These are phyloP conservation scores for Aureobasidium sp. DNA, from an alignment of 2,329 filamentous ascomycete genomes.

Conservation along the genomic window DNA sequence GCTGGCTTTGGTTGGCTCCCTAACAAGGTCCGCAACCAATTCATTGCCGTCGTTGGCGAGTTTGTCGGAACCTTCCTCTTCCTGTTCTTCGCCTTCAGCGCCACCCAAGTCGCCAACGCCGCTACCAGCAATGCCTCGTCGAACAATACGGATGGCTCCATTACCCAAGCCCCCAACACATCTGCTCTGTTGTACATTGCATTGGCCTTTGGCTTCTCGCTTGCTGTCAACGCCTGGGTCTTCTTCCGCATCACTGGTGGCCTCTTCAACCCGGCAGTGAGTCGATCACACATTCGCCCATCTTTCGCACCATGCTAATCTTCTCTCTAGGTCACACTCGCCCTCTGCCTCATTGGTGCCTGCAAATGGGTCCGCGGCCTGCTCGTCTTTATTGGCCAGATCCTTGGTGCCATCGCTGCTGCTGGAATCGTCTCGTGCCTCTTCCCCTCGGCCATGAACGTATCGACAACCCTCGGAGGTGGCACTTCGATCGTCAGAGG, in stretches of 20 bases:
- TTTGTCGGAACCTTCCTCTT: slow-evolving; percentile 42
- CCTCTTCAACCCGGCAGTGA: slow-evolving; percentile 30
- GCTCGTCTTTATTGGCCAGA: slow-evolving; percentile 39
- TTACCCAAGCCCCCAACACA: slow-evolving; percentile 29
- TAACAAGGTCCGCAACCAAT: slow-evolving; percentile 34
- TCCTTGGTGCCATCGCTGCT: slow-evolving; percentile 40
- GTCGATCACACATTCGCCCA: background rate
- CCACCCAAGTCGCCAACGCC: slow-evolving; percentile 36
- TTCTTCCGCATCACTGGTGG: slow-evolving; percentile 38
- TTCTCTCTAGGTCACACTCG: slow-evolving; percentile 36
- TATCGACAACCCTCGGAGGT: slow-evolving; percentile 38
- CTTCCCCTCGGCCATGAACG: slow-evolving; percentile 40
- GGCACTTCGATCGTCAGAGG: slow-evolving; percentile 39
- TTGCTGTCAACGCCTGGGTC: slow-evolving; percentile 40
- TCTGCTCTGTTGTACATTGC: slow-evolving; percentile 33
- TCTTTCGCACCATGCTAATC: background rate
- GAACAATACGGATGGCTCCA: slow-evolving; percentile 18
- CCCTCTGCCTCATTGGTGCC: slow-evolving; percentile 42
- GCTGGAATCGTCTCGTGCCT: slow-evolving; percentile 39
- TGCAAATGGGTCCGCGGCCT: slow-evolving; percentile 38
- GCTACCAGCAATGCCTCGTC: slow-evolving; percentile 21
- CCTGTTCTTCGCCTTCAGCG: slow-evolving; percentile 36
- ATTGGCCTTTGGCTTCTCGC: slow-evolving; percentile 37
- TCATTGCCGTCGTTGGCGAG: slow-evolving; percentile 38
- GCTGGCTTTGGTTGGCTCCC: slow-evolving; percentile 38